Percentiles rank a stretch among this genome's conserved stretches.
Evolutionary conservation across 768 basidiomycete genomes (phyloP).

Genomic region (Termitomyces bulborhizus): DNA sequence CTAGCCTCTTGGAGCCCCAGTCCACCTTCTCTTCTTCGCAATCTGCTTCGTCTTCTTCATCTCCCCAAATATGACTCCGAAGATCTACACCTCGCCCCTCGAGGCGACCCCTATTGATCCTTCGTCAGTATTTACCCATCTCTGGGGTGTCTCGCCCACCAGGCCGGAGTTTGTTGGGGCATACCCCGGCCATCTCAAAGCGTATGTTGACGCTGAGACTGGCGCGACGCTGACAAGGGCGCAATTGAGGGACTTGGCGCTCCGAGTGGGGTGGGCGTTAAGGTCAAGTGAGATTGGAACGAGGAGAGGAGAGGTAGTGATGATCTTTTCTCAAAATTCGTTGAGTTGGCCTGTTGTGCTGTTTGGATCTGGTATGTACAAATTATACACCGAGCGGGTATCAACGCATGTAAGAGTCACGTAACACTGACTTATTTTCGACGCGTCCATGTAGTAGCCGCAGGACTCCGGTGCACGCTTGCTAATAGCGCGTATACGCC

Average conservation of each 20-base stretch:
- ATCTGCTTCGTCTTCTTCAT: neutral
- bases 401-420: neutral
- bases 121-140: slow-evolving; percentile 43
- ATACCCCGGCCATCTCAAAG: slow-evolving; percentile 37
- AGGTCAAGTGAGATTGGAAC: slow-evolving; percentile 30
- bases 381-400: no score
- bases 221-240: slow-evolving; percentile 51
- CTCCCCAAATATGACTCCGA: slow-evolving; percentile 16
- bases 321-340: slow-evolving; percentile 68
- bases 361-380: slow-evolving; percentile 35
- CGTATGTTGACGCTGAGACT: slow-evolving; percentile 62
- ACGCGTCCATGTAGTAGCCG: slow-evolving; percentile 36
- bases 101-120: slow-evolving; percentile 30
- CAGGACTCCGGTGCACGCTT: slow-evolving; percentile 62
- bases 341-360: slow-evolving; percentile 43
- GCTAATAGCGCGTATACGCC: slow-evolving; percentile 70
- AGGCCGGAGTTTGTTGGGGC: slow-evolving; percentile 30
- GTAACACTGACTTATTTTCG: neutral
- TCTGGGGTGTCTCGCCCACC: slow-evolving; percentile 28
- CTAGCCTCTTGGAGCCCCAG: neutral
- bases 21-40: neutral
- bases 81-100: slow-evolving; percentile 41
- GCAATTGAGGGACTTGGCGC: slow-evolving; percentile 44
- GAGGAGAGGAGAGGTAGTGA: slow-evolving; percentile 48
- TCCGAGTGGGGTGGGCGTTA: slow-evolving; percentile 56